phyloP scores from a whole-genome alignment of 23 red algal genomes.

The Pyropia yezoensis region DNA sequence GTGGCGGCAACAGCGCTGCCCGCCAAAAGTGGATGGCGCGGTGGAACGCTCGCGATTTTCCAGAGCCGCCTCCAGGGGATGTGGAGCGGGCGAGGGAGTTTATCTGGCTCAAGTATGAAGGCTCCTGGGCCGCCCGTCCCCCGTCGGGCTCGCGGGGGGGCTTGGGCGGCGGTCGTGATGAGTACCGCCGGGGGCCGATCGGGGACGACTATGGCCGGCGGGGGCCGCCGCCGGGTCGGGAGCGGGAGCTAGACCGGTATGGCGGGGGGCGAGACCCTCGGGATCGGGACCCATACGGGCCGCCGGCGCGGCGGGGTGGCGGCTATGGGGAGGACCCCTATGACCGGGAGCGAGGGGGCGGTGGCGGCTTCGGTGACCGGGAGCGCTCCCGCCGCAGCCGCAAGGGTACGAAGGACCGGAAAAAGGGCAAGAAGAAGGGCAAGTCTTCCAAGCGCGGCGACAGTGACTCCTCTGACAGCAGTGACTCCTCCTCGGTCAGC shows the following conservation, averaged over 20 bases:
- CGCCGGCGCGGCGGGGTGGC: slow-evolving; percentile 4
- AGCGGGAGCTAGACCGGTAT: slow-evolving; percentile 10
- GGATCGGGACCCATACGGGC: slow-evolving; percentile 21
- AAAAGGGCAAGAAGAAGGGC: slow-evolving; percentile 53
- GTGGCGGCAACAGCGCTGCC: slow-evolving; percentile 45
- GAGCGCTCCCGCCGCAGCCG: slow-evolving; percentile 23
- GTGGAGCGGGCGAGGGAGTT: slow-evolving; percentile 42
- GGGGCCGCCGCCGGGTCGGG: background rate
- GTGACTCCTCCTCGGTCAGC: slow-evolving; percentile 16
- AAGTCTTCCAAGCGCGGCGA: slow-evolving; percentile 45
- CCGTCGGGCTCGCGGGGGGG: background rate
- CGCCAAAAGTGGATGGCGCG: slow-evolving; percentile 58
- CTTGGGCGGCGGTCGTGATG: slow-evolving; percentile 9
- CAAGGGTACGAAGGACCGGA: background rate
- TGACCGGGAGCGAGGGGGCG: slow-evolving; percentile 8
- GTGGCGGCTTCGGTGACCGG: slow-evolving; percentile 30
- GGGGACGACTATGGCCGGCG: slow-evolving; percentile 4
- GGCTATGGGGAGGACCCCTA: background rate
- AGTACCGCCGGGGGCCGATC: slow-evolving; percentile 3
- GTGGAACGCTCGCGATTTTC: slow-evolving; percentile 58
- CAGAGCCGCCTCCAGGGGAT: slow-evolving; percentile 48
- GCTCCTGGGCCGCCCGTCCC: slow-evolving; percentile 48
- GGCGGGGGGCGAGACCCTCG: slow-evolving; percentile 4
- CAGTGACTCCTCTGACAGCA: slow-evolving; percentile 29
- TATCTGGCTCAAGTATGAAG: slow-evolving; percentile 88